A percentile compares a stretch with the other conserved stretches of the same genome.
Evolutionary conservation across 2,329 filamentous ascomycete species (phyloP).

Genomic region (Mariannaea elegans): DNA sequence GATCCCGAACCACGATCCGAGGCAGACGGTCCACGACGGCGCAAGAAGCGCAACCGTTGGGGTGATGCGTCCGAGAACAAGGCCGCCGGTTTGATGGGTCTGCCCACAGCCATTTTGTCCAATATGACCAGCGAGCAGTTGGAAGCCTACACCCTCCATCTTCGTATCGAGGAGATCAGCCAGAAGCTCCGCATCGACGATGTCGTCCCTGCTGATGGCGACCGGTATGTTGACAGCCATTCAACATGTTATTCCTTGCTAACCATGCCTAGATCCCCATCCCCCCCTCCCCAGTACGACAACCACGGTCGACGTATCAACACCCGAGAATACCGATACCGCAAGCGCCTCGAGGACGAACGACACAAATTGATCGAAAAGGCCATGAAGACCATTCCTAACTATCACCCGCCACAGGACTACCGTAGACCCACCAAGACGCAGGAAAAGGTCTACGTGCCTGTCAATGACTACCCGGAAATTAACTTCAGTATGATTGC

Average conservation of each 20-base stretch:
- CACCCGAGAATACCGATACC: conserved; percentile 97
- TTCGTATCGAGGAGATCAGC: conserved; percentile 98
- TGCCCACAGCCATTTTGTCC: conserved; percentile 94
- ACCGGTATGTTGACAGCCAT: conserved; percentile 72
- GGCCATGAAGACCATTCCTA: conserved; percentile 99
- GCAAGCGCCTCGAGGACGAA: conserved; percentile 97
- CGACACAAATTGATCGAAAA: conserved; percentile 98
- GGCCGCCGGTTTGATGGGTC: conserved; percentile 95
- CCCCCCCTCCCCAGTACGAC: conserved; percentile 95
- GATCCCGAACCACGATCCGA: conserved; percentile 81
- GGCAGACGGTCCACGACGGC: conserved; percentile 81
- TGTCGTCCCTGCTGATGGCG: conserved; percentile 95
- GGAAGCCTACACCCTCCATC: conserved; percentile 93
- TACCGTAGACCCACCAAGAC: conserved; percentile 99
- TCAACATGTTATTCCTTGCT: neutral
- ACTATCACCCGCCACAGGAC: conserved; percentile 98
- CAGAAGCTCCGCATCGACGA: conserved; percentile 99
- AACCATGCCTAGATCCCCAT: conserved; percentile 77
- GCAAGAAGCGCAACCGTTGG: conserved; percentile 99
- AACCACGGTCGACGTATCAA: conserved; percentile 99
- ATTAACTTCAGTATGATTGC: conserved; percentile 99
- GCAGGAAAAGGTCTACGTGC: conserved; percentile 99
- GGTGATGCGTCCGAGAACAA: conserved; percentile 98
- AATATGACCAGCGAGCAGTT: conserved; percentile 99
- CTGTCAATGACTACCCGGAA: conserved; percentile 99